Evolutionary conservation across 2,329 filamentous ascomycete species (phyloP).

Genomic region (Erysiphe pulchra): DNA sequence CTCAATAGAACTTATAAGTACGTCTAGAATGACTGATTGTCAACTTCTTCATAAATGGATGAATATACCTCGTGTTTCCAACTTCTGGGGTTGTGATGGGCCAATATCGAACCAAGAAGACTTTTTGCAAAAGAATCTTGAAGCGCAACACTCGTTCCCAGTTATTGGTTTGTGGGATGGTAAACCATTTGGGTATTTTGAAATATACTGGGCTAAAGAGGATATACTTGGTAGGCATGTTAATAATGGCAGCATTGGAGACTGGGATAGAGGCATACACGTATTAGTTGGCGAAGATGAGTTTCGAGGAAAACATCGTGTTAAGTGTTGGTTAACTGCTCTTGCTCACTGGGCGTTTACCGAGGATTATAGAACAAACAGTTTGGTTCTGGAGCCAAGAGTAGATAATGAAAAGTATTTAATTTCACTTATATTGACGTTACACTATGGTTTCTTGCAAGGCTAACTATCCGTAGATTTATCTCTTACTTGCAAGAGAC

Average conservation of each 20-base stretch:
- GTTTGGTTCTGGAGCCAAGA: slow-evolving; percentile 65
- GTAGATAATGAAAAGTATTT: slow-evolving; percentile 71
- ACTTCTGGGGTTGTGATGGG: slow-evolving; percentile 56
- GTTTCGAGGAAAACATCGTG: slow-evolving; percentile 52
- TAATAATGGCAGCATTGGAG: slow-evolving; percentile 33
- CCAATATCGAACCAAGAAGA: slow-evolving; percentile 29
- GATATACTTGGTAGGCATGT: slow-evolving; percentile 50
- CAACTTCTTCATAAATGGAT: slow-evolving; percentile 71
- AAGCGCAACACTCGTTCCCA: slow-evolving; percentile 55
- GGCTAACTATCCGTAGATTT: slow-evolving; percentile 21
- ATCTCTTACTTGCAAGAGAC: slow-evolving; percentile 40
- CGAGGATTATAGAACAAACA: slow-evolving; percentile 57
- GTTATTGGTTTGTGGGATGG: slow-evolving; percentile 87
- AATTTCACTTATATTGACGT: background rate
- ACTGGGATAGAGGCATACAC: slow-evolving; percentile 77
- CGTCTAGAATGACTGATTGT: slow-evolving; percentile 22
- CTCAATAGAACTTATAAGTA: slow-evolving; percentile 14
- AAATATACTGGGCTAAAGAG: slow-evolving; percentile 96
- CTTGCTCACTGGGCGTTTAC: slow-evolving; percentile 69
- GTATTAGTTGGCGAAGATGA: slow-evolving; percentile 80
- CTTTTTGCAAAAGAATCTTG: slow-evolving; percentile 42
- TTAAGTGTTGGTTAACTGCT: slow-evolving; percentile 59
- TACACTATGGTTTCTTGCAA: background rate
- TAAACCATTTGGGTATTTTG: slow-evolving; percentile 88
- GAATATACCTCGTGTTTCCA: slow-evolving; percentile 55